Evolutionary conservation across 345 rosid genomes (phyloP), one percentile per base, ranked within the genome.

Genomic region (Eutrema heterophyllum): DNA sequence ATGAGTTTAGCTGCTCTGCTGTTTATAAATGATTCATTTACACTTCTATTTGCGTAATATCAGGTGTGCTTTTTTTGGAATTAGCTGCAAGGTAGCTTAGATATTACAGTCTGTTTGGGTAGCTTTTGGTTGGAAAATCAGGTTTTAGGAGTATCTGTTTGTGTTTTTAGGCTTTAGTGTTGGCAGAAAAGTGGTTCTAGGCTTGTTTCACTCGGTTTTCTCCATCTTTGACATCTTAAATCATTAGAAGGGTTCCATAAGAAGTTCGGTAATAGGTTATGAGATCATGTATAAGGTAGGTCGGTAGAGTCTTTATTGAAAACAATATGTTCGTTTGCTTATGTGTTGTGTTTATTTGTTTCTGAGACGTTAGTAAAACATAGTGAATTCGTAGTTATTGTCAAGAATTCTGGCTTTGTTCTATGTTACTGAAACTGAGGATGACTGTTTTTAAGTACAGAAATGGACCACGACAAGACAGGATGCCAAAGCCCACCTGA

Each of bases 401-500:
- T 51, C 1, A 52, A 36, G 33, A 38, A 29, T 12, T 8, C 0
- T 35, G 15, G 36, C 32, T 39, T 7, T 55, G 30, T 66, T 54
- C 27, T 3, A 14, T 5, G 18, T 62, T 68, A 38, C 30, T 16
- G 44, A 36, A 55, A 39, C 65, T 53, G 46, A 32, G n/a, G 40
- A 36, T 54, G 43, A 10, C 52, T n/a, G 35, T 18, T 46, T 55
- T 2, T 15, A 67, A 74, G 75, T 70, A 80, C 70, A 79, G 84
- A 84, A 73, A 89, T 88, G 96, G 96, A 89, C 81, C 92, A 88
- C 43, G 90, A 93, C 71, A 90, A 93, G 84, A 93, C 98, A 69
- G 97, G 92, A 81, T 93, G 97, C 83, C 97, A 90, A 76, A 87
- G 93, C 73, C 86, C 92, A 55, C 97, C 91, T 0, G 97, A 93